Percentiles rank a stretch among this genome's conserved stretches.
Evolutionary conservation across 108 stramenopile genomes (phyloP).

Genomic region (Cyclotella atomus): DNA sequence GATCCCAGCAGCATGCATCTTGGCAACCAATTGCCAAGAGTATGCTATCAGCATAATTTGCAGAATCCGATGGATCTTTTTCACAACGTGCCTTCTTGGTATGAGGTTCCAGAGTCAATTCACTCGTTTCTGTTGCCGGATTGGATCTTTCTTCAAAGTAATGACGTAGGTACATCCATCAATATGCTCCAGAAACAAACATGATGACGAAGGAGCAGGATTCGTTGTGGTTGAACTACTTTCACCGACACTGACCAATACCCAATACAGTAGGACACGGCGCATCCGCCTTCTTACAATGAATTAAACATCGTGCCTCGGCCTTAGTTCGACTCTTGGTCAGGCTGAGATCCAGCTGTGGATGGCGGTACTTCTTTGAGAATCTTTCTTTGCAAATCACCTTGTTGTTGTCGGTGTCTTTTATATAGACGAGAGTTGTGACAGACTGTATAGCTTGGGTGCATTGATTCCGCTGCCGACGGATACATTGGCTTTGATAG

Average conservation of each 20-base stretch:
- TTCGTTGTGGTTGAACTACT: constrained; percentile 31
- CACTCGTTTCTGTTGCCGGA: constrained; percentile 2
- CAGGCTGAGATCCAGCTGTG: constrained; percentile 84
- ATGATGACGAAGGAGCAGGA: constrained; percentile 31
- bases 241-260: constrained; percentile 56
- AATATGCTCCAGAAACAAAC: constrained; percentile 74
- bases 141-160: constrained; percentile 45
- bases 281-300: constrained; percentile 65
- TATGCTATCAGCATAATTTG: constrained; percentile 18
- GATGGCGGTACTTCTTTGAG: constrained; percentile 94
- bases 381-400: constrained; percentile 95
- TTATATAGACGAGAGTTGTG: constrained; percentile 12
- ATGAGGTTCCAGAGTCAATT: constrained; percentile 4
- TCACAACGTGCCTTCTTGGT: not conserved
- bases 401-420: constrained; percentile 40
- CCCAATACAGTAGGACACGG: constrained; percentile 59
- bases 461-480: constrained; percentile 44
- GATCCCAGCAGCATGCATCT: constrained; percentile 84
- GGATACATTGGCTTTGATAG: constrained; percentile 17
- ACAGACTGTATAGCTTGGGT: constrained; percentile 23
- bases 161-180: constrained; percentile 69
- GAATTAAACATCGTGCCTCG: constrained; percentile 69
- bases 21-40: constrained; percentile 83
- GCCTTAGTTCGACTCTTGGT: constrained; percentile 87
- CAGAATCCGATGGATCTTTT: constrained; percentile 5